A percentile compares a stretch with the other conserved stretches of the same genome.
These are phyloP conservation scores for Lycium ferocissimum DNA, from an alignment of 257 asterid species.

Conservation along the genomic window DNA sequence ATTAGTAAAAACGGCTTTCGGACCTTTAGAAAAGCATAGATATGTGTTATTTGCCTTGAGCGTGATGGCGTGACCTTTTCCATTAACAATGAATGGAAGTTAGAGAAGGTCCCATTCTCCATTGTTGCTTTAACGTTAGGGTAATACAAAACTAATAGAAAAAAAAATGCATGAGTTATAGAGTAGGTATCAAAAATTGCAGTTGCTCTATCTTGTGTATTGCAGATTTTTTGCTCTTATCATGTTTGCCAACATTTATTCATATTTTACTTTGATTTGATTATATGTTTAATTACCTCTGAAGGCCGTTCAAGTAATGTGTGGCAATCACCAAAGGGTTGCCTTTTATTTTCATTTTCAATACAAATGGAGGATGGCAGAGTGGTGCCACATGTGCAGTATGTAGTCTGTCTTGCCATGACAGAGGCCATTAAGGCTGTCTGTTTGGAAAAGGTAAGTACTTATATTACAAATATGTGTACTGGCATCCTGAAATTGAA, in stretches of 20 bases:
- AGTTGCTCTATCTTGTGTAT: neutral
- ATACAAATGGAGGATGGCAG: conserved; percentile 94
- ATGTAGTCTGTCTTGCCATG: conserved; percentile 87
- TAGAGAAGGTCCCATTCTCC: neutral
- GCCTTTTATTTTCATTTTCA: conserved; percentile 90
- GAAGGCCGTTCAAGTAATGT: conserved; percentile 83
- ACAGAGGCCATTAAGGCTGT: conserved; percentile 83
- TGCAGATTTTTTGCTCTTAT: neutral
- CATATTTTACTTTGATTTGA: conserved; percentile 22
- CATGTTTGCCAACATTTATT: conserved; percentile 20
- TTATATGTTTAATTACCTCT: conserved; percentile 16
- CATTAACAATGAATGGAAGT: neutral
- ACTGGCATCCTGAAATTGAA: neutral
- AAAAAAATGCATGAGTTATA: conserved; percentile 18
- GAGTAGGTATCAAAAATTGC: neutral
- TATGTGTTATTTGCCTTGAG: no score
- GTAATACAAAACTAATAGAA: neutral
- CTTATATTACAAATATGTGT: neutral
- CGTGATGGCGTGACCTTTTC: neutral
- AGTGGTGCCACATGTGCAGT: conserved; percentile 87
- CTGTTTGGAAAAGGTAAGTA: conserved; percentile 67
- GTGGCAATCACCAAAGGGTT: conserved; percentile 98
- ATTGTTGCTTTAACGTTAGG: neutral
- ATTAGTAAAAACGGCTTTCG: neutral
- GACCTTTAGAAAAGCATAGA: neutral